A percentile compares a stretch with the other conserved stretches of the same genome.
phyloP scores from a whole-genome alignment of 768 basidiomycete genomes.

The Phlegmacium glaucopus region DNA sequence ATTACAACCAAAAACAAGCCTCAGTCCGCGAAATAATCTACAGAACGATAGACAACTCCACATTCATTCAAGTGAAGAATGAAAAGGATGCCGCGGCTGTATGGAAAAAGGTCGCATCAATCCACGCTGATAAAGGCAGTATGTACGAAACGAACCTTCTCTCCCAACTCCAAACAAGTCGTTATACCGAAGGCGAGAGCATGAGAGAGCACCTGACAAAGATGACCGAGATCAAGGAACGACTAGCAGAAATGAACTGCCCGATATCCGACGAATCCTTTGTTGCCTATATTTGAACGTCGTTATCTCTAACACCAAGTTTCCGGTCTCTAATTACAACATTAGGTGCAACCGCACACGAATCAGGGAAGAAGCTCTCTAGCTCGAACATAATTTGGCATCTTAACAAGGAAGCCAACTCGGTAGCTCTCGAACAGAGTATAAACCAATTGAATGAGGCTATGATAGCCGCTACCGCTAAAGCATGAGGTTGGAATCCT shows the following conservation, averaged over 20 bases:
- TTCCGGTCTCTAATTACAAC: constrained; percentile 14
- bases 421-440: constrained; percentile 8
- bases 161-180: constrained; percentile 16
- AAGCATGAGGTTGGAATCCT: constrained; percentile 5
- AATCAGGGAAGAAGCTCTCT: constrained; percentile 4
- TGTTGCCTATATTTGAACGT: constrained; percentile 13
- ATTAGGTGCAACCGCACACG: constrained; percentile 8
- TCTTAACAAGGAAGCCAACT: constrained; percentile 12
- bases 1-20: no score
- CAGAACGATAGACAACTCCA: no score
- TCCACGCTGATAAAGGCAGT: constrained; percentile 19
- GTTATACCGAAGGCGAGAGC: constrained; percentile 13
- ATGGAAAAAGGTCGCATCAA: constrained; percentile 19
- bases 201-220: constrained; percentile 14
- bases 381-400: constrained; percentile 6
- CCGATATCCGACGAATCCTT: constrained; percentile 5
- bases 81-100: constrained; percentile 12
- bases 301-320: constrained; percentile 10
- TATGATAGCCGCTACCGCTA: constrained; percentile 4
- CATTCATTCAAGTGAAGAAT: constrained; percentile 21
- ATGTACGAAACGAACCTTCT: constrained; percentile 16
- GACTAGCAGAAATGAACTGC: constrained; percentile 5
- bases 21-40: no score
- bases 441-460: constrained; percentile 13
- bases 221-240: constrained; percentile 30